These are phyloP conservation scores for Microdochium bolleyi DNA, from an alignment of 2,329 filamentous ascomycete genomes.

Conservation along the genomic window DNA sequence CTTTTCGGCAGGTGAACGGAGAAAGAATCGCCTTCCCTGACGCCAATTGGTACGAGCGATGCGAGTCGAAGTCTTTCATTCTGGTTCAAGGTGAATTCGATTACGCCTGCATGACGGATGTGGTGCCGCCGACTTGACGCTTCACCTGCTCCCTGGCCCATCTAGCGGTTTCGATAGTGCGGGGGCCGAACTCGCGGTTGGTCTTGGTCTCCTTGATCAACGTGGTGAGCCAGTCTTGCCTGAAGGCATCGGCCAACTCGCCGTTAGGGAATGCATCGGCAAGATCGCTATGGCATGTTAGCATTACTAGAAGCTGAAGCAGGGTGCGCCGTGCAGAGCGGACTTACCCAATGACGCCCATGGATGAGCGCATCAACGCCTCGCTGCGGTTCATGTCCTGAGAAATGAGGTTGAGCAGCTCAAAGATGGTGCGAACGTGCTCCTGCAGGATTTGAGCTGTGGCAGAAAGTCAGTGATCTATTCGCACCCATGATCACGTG, in stretches of 20 bases:
- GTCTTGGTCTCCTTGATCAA: constrained; percentile 89
- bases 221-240: constrained; percentile 78
- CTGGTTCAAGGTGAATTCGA: neutral
- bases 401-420: constrained; percentile 73
- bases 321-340: constrained; percentile 4
- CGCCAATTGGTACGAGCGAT: neutral
- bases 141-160: constrained; percentile 98
- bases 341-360: constrained; percentile 92
- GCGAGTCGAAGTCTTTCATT: neutral
- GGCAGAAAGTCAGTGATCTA: constrained; percentile 15
- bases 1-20: neutral
- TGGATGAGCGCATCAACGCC: constrained; percentile 82
- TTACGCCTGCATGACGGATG: constrained; percentile 40
- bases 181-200: constrained; percentile 76
- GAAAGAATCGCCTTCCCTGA: neutral
- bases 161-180: constrained; percentile 88
- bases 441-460: constrained; percentile 63
- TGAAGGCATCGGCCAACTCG: constrained; percentile 77
- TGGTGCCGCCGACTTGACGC: constrained; percentile 61
- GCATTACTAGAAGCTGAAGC: constrained; percentile 7
- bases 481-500: neutral
- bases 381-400: constrained; percentile 85
- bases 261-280: constrained; percentile 90
- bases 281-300: constrained; percentile 62
- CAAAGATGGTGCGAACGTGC: constrained; percentile 80